Percentiles rank a stretch among this genome's conserved stretches.
Conservation (phyloP, 306 rosid genomes). For the Phaseolus lunatus region DNA sequence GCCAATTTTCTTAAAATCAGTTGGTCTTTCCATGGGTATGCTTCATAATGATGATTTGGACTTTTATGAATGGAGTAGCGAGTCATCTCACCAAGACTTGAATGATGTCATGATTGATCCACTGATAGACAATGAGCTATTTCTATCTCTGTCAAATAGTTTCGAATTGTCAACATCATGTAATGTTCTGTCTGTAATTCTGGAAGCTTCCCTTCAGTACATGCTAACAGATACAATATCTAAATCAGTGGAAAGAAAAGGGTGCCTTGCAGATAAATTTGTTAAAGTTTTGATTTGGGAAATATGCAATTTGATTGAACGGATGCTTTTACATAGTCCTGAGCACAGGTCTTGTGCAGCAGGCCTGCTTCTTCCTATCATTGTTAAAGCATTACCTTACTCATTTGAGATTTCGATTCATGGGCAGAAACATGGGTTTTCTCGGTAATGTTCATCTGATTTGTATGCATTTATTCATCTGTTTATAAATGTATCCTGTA, state of each 20-base stretch:
- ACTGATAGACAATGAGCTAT: slow-evolving; percentile 43
- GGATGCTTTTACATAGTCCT: slow-evolving; percentile 68
- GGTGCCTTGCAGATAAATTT: slow-evolving; percentile 53
- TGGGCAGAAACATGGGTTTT: slow-evolving; percentile 55
- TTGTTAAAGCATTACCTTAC: slow-evolving; percentile 65
- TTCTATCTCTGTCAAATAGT: slow-evolving; percentile 46
- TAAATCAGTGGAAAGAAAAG: slow-evolving; percentile 49
- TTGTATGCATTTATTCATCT: slow-evolving; percentile 31
- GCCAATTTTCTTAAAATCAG: slow-evolving; percentile 66
- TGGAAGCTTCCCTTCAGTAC: slow-evolving; percentile 67
- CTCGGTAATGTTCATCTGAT: slow-evolving; percentile 61
- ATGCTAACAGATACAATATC: slow-evolving; percentile 41
- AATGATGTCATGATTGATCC: slow-evolving; percentile 40
- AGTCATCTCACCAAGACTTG: slow-evolving; percentile 37
- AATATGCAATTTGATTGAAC: slow-evolving; percentile 68
- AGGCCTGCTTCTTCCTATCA: slow-evolving; percentile 75
- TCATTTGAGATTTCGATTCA: slow-evolving; percentile 57
- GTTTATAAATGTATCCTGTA: slow-evolving; percentile 45
- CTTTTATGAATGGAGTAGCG: slow-evolving; percentile 50
- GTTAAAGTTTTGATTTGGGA: slow-evolving; percentile 65
- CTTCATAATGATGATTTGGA: slow-evolving; percentile 52
- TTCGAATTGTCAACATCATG: slow-evolving; percentile 67
- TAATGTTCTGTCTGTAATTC: slow-evolving; percentile 65
- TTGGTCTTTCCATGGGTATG: slow-evolving; percentile 66
- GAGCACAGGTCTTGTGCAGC: slow-evolving; percentile 81